Evolutionary conservation across 1,284 basidiomycete species (phyloP).

Genomic region (Malassezia obtusa): DNA sequence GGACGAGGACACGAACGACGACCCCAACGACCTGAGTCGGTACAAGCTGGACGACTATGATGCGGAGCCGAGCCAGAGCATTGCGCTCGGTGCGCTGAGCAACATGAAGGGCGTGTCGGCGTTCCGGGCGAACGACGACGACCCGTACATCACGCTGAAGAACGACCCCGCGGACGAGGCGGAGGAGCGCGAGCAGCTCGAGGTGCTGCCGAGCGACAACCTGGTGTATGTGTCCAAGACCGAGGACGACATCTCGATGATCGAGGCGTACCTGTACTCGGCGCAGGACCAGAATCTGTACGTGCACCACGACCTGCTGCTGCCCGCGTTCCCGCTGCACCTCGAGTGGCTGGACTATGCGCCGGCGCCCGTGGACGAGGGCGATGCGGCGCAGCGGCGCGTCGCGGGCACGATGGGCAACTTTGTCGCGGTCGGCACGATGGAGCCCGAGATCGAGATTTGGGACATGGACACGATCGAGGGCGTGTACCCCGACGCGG

Average conservation of each 20-base stretch:
- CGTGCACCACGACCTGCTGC: conserved; percentile 94
- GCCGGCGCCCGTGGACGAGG: conserved; percentile 52
- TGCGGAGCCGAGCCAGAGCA: conserved; percentile 60
- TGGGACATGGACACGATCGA: conserved; percentile 93
- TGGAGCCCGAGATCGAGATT: conserved; percentile 97
- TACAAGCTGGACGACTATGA: conserved; percentile 94
- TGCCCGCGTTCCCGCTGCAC: conserved; percentile 93
- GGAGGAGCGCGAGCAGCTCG: conserved; percentile 81
- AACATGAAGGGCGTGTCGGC: conserved; percentile 91
- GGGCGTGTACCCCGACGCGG: conserved; percentile 81
- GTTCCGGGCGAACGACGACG: conserved; percentile 81
- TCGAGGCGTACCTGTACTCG: conserved; percentile 56
- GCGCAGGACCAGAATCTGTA: conserved; percentile 61
- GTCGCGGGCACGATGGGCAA: conserved; percentile 59
- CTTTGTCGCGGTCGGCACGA: conserved; percentile 90
- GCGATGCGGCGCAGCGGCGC: conserved; percentile 16
- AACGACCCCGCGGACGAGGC: conserved; percentile 57
- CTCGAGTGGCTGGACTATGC: conserved; percentile 98
- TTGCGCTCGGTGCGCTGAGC: conserved; percentile 69
- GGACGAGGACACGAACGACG: conserved; percentile 47
- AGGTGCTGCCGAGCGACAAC: conserved; percentile 81
- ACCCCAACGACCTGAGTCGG: conserved; percentile 68
- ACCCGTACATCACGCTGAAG: conserved; percentile 94
- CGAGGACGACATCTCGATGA: conserved; percentile 88
- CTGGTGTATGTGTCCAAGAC: conserved; percentile 87